Conservation (phyloP, 306 rosid genomes). For the Lagenaria siceraria region DNA sequence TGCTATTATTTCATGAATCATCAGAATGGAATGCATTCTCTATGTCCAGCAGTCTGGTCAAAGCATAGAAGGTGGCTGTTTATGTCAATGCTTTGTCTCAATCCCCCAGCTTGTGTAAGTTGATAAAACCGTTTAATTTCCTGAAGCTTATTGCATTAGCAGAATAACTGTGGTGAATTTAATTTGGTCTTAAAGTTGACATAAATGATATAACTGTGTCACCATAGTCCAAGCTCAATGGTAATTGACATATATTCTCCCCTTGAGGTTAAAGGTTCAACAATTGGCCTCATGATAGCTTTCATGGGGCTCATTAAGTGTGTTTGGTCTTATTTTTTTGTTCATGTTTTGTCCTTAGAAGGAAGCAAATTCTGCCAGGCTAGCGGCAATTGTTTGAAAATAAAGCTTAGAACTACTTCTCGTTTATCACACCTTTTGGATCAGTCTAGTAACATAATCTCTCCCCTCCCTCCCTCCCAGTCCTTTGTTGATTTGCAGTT, state of each 20-base stretch:
- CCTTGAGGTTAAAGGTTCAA: neutral
- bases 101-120: constrained; percentile 94
- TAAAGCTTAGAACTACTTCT: neutral
- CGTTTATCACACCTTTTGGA: constrained; percentile 2
- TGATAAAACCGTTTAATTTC: neutral
- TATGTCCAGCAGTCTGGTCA: constrained; percentile 99
- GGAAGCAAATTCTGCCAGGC: neutral
- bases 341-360: neutral
- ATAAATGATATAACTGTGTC: neutral
- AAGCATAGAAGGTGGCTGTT: constrained; percentile 95
- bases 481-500: constrained; percentile 95
- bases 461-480: constrained; percentile 24
- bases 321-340: neutral
- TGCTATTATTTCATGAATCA: constrained; percentile 8
- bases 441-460: neutral
- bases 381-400: neutral
- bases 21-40: constrained; percentile 94
- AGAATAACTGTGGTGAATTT: neutral
- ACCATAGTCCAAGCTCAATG: too few species aligned
- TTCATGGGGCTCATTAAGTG: neutral
- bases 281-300: neutral
- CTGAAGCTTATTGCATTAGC: neutral
- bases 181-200: neutral
- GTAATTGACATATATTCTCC: neutral
- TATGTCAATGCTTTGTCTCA: constrained; percentile 93